Conservation (phyloP, 2,329 filamentous ascomycete species). For the Penicillium sp. region DNA sequence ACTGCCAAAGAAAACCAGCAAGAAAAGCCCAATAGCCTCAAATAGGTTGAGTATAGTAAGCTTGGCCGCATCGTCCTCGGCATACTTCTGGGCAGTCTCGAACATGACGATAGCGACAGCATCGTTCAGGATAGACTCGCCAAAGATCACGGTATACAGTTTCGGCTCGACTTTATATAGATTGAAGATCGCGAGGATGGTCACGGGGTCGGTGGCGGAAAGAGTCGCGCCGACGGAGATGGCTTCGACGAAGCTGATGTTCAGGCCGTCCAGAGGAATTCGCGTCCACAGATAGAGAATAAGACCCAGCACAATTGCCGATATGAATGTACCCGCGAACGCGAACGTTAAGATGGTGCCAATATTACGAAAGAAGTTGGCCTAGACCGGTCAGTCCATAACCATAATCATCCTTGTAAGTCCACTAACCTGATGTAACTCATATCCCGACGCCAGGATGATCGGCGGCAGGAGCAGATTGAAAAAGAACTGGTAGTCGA, state of each 20-base stretch:
- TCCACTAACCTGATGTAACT: constrained; percentile 71
- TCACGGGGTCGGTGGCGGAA: constrained; percentile 95
- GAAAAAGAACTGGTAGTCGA: constrained; percentile 99
- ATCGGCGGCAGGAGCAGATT: constrained; percentile 98
- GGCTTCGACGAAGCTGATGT: constrained; percentile 89
- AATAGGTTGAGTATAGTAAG: constrained; percentile 79
- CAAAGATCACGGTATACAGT: constrained; percentile 97
- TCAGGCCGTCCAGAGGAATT: constrained; percentile 77
- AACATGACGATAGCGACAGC: constrained; percentile 98
- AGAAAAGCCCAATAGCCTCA: constrained; percentile 88
- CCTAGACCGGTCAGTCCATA: constrained; percentile 37
- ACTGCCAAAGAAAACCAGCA: constrained; percentile 93
- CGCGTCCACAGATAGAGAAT: constrained; percentile 87
- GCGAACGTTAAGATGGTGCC: constrained; percentile 96
- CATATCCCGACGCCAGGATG: constrained; percentile 94
- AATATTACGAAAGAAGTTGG: constrained; percentile 98
- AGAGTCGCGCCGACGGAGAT: constrained; percentile 95
- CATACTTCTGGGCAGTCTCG: constrained; percentile 93
- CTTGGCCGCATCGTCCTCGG: constrained; percentile 63
- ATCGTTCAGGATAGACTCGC: constrained; percentile 96
- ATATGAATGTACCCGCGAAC: constrained; percentile 95
- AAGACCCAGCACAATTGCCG: constrained; percentile 85
- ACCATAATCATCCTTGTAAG: neutral
- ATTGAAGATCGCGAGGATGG: constrained; percentile 97
- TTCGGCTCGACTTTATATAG: constrained; percentile 99